Evolutionary conservation across 2,329 filamentous ascomycete genomes (phyloP).

Genomic region (Coniochaeta ligniaria): DNA sequence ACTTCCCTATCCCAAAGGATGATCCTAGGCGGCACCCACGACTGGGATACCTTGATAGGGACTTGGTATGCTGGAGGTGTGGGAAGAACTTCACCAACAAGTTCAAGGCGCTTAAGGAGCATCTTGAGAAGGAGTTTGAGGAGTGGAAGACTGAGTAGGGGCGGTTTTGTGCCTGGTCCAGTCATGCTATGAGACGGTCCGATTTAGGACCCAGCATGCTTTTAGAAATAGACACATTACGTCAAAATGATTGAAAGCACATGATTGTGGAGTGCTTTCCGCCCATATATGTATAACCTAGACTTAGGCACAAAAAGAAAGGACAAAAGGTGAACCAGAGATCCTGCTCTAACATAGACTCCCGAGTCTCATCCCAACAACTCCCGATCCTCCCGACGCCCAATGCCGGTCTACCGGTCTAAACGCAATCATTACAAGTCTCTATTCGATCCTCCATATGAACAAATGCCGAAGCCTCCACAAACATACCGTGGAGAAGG

Average conservation of each 20-base stretch:
- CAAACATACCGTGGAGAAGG: not conserved
- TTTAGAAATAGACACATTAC: too few relatives aligned
- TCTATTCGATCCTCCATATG: not conserved
- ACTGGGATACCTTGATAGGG: conserved; percentile 52
- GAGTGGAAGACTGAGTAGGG: conserved; percentile 35
- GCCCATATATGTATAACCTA: not conserved
- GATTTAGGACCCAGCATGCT: too few relatives aligned
- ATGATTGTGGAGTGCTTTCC: not conserved
- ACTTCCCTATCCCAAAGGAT: conserved; percentile 66
- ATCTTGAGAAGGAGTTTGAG: conserved; percentile 55
- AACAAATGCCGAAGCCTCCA: not conserved
- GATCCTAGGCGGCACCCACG: conserved; percentile 55
- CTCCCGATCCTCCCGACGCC: not conserved
- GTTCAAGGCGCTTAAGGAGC: conserved; percentile 67
- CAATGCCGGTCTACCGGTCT: not conserved
- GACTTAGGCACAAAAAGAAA: not conserved
- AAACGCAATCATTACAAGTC: not conserved
- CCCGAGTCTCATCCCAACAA: not conserved
- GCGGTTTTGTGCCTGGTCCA: not conserved
- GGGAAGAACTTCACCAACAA: conserved; percentile 63
- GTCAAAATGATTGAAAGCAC: too few relatives aligned
- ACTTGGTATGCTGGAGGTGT: conserved; percentile 83
- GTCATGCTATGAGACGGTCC: too few relatives aligned
- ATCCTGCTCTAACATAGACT: not conserved
- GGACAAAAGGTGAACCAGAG: not conserved